A percentile compares a stretch with the other conserved stretches of the same genome.
phyloP scores from a whole-genome alignment of 2,329 filamentous ascomycete species.

The Clarireedia paspali region DNA sequence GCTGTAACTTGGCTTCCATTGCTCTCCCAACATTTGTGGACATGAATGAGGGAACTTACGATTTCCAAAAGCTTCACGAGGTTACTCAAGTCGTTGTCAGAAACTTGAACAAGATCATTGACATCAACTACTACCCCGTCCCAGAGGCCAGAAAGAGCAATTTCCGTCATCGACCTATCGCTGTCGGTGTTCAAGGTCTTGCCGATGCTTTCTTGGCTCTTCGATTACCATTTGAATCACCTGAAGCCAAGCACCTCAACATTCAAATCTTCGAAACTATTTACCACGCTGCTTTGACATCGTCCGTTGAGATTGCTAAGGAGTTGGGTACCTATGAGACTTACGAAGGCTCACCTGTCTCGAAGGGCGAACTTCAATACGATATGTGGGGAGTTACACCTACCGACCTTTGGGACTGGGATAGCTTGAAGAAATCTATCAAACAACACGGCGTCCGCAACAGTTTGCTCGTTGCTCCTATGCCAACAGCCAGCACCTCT shows the following conservation, averaged over 20 bases:
- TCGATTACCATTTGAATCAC: slow-evolving; percentile 92
- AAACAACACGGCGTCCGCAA: slow-evolving; percentile 91
- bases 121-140: slow-evolving; percentile 98
- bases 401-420: slow-evolving; percentile 95
- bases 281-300: slow-evolving; percentile 89
- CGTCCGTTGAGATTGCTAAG: slow-evolving; percentile 80
- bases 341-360: slow-evolving; percentile 89
- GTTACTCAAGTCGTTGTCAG: slow-evolving; percentile 86
- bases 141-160: slow-evolving; percentile 91
- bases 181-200: slow-evolving; percentile 93
- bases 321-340: slow-evolving; percentile 77
- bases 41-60: slow-evolving; percentile 73
- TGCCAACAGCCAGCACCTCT: slow-evolving; percentile 95
- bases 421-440: slow-evolving; percentile 78
- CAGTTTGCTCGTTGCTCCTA: slow-evolving; percentile 88
- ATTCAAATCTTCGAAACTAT: slow-evolving; percentile 99
- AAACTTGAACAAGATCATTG: slow-evolving; percentile 97
- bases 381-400: slow-evolving; percentile 98
- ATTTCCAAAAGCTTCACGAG: slow-evolving; percentile 96
- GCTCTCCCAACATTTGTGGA: slow-evolving; percentile 89
- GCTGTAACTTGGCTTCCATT: slow-evolving; percentile 94
- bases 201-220: slow-evolving; percentile 97
- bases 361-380: slow-evolving; percentile 92
- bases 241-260: slow-evolving; percentile 89
- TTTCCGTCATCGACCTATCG: slow-evolving; percentile 92